Evolutionary conservation across 192 early-diverging fungal genomes (phyloP), one percentile per base, ranked within the genome.

Genomic region (Allomyces javanicus): DNA sequence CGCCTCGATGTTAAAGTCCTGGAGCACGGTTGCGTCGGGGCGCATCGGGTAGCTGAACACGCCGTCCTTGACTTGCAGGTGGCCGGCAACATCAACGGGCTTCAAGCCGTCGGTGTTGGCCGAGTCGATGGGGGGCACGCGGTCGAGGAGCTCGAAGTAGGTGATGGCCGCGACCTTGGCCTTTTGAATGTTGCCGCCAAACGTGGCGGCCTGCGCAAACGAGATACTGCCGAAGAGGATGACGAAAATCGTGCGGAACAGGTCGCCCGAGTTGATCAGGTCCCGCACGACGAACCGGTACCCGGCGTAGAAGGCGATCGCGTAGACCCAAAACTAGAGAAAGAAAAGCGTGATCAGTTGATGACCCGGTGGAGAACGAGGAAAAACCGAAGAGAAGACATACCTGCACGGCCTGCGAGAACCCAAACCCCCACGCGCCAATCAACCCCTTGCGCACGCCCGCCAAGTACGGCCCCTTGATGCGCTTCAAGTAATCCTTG

Each of bases 241-340:
- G 4, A 58, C 50, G 5, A 58, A 58, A n/a, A 58, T 58, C 4
- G 73, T 71, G 22, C 24, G 22, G 63, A 74, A 72, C 22, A 74
- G 62, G 43, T 63, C 62, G 2, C 25, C 44, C 23, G 61, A 68
- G 9, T 4, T 27, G 68, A 74, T 69, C 40, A 66, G 11, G 6
- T 26, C 40, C 22, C 66, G 67, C 11, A 65, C 25, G 4, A 83
- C 69, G 44, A 83, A 77, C 62, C 69, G 77, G 63, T 72, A 70
- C 63, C 84, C 84, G 44, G 75, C 73, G 64, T 75, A 86, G 73
- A 86, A 84, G 19, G 76, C 73, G 17, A 86, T 67, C 58, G 78
- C 74, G 64, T 81, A 82, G 62, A 82, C 64, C 62, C 75, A 80
- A 72, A 82, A 69, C 66, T 81, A 72, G 62, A 81, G 74, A 33